Evolutionary conservation across 352 stramenopile genomes (phyloP).

Genomic region (Phytophthora citricola): DNA sequence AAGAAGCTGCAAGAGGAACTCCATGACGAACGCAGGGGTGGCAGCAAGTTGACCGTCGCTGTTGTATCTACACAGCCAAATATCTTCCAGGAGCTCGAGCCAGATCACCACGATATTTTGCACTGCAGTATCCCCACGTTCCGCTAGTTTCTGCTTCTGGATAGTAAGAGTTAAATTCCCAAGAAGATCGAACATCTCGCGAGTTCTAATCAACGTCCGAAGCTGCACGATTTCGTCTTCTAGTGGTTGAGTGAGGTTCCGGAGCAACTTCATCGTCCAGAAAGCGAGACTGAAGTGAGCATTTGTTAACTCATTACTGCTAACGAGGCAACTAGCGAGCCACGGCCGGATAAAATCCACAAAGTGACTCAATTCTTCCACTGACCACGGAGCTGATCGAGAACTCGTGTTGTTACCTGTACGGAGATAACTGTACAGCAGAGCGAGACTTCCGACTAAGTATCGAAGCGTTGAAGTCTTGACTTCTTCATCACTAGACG

Average conservation of each 20-base stretch:
- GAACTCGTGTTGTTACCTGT: slow-evolving; percentile 7
- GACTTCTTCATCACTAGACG: neutral
- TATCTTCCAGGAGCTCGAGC: slow-evolving; percentile 36
- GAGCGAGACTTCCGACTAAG: slow-evolving; percentile 37
- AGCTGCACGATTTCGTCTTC: slow-evolving; percentile 4
- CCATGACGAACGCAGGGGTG: slow-evolving; percentile 18
- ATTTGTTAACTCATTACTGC: neutral
- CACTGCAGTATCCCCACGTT: slow-evolving; percentile 11
- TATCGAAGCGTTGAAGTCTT: slow-evolving; percentile 24
- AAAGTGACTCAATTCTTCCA: slow-evolving; percentile 16
- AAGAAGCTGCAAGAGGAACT: slow-evolving; percentile 26
- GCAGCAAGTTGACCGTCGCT: slow-evolving; percentile 35
- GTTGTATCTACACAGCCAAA: slow-evolving; percentile 48
- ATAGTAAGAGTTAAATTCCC: slow-evolving; percentile 9
- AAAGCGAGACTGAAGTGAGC: slow-evolving; percentile 17
- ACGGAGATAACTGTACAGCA: slow-evolving; percentile 21
- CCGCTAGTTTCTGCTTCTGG: neutral
- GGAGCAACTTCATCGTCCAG: slow-evolving; percentile 46
- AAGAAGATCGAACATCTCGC: slow-evolving; percentile 29
- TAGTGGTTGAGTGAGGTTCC: slow-evolving; percentile 33
- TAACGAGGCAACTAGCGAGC: slow-evolving; percentile 3
- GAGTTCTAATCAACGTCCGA: slow-evolving; percentile 21
- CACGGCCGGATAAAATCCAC: slow-evolving; percentile 20
- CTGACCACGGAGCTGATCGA: slow-evolving; percentile 21
- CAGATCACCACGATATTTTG: slow-evolving; percentile 23